phyloP scores from a whole-genome alignment of 1,284 basidiomycete species.

The Gomphus bonarii region DNA sequence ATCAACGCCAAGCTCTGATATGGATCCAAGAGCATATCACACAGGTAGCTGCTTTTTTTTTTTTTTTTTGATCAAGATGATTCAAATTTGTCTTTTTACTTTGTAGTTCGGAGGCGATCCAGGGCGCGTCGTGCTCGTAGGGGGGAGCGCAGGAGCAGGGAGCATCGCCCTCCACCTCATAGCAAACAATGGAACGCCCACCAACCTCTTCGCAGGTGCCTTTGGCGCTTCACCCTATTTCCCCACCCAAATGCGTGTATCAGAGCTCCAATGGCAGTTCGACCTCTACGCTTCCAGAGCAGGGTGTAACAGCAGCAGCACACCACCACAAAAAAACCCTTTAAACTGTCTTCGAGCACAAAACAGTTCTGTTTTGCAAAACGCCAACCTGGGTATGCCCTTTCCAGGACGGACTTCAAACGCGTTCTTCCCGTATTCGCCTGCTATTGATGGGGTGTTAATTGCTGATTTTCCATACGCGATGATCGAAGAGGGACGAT shows the following conservation, averaged over 20 bases:
- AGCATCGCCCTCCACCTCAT: constrained; percentile 11
- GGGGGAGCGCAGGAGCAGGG: constrained; percentile 10
- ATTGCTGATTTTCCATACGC: constrained; percentile 14
- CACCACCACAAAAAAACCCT: constrained; percentile 10
- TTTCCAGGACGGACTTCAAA: constrained; percentile 13
- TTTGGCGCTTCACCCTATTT: constrained; percentile 16
- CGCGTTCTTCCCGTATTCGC: constrained; percentile 14
- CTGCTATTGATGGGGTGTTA: constrained; percentile 15
- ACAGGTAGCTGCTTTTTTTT: neutral
- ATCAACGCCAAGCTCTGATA: constrained; percentile 11
- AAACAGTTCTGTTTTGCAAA: constrained; percentile 14
- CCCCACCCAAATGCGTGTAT: constrained; percentile 14
- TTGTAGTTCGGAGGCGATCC: constrained; percentile 21
- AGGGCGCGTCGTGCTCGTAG: constrained; percentile 21
- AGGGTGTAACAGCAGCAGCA: constrained; percentile 13
- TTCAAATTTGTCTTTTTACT: neutral
- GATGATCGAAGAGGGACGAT: constrained; percentile 15
- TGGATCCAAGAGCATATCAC: constrained; percentile 11
- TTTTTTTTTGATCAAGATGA: neutral
- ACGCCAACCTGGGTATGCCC: constrained; percentile 13
- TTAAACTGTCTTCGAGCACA: constrained; percentile 13
- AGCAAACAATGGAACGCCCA: constrained; percentile 8
- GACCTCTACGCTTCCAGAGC: constrained; percentile 13
- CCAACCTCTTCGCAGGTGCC: constrained; percentile 15
- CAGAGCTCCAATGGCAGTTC: constrained; percentile 16